Evolutionary conservation across 1,139 yeast genomes (phyloP).

Genomic region (Kurtzmaniella natalensis): DNA sequence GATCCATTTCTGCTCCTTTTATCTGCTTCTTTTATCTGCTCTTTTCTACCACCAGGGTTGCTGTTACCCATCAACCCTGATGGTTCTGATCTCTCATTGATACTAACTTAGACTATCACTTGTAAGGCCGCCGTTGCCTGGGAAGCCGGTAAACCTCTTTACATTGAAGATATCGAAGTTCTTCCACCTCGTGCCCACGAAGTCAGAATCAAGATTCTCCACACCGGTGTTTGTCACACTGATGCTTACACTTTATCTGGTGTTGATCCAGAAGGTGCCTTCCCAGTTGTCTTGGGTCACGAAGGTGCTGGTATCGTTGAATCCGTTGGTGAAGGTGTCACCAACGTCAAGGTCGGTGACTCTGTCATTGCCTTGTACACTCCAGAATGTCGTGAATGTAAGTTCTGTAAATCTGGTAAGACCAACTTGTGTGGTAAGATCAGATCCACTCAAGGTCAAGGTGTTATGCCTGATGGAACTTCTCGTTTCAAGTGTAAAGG

Average conservation of each 20-base stretch:
- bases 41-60: too few species aligned
- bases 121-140: conserved; percentile 98
- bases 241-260: conserved; percentile 97
- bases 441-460: conserved; percentile 88
- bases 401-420: conserved; percentile 91
- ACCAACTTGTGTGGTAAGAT: conserved; percentile 91
- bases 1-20: too few species aligned
- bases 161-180: conserved; percentile 84
- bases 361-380: conserved; percentile 90
- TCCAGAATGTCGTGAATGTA: conserved; percentile 94
- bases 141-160: conserved; percentile 85
- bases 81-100: too few species aligned
- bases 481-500: conserved; percentile 83
- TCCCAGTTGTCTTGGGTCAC: conserved; percentile 90
- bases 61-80: too few species aligned
- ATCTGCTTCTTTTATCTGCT: too few species aligned
- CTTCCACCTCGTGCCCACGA: conserved; percentile 95
- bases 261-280: conserved; percentile 92
- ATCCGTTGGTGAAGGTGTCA: conserved; percentile 88
- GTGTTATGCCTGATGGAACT: conserved; percentile 96
- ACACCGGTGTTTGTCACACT: conserved; percentile 97
- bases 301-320: conserved; percentile 98
- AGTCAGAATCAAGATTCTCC: conserved; percentile 81
- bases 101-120: conserved; percentile 53
- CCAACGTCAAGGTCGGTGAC: conserved; percentile 82